These are phyloP conservation scores for Botrytis porri DNA, from an alignment of 2,329 filamentous ascomycete genomes.

Conservation along the genomic window DNA sequence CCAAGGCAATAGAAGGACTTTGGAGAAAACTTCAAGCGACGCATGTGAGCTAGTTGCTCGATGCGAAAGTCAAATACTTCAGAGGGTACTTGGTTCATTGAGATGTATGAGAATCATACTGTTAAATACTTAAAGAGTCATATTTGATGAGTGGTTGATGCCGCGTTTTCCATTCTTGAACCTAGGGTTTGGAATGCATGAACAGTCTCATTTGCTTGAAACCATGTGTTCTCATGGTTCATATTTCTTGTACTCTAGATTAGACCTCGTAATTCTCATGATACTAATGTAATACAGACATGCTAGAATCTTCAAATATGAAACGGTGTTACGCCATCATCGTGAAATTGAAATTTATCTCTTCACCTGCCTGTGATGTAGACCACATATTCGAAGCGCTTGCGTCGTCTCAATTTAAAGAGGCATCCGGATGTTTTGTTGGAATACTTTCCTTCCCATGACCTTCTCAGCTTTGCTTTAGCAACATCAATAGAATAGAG, in stretches of 20 bases:
- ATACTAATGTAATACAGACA: neutral
- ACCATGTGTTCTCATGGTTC: too few relatives aligned
- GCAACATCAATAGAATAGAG: neutral
- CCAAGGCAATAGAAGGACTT: neutral
- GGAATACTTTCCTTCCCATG: neutral
- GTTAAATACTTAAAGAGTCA: neutral
- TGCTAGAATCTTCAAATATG: neutral
- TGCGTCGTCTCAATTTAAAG: neutral
- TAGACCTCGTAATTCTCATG: neutral
- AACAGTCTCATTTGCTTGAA: neutral
- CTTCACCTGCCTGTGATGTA: neutral
- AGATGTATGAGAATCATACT: neutral
- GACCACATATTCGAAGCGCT: neutral
- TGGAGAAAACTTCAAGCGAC: neutral
- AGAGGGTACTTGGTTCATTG: neutral
- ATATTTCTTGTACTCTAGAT: neutral
- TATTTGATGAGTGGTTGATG: neutral
- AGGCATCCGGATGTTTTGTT: neutral
- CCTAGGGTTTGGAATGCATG: fast-evolving
- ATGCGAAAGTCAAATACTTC: neutral
- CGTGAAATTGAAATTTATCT: neutral
- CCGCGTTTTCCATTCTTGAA: neutral
- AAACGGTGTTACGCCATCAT: neutral
- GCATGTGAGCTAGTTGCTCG: slow-evolving; percentile 23
- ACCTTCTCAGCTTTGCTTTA: neutral